Percentiles rank a stretch among this genome's conserved stretches.
Evolutionary conservation across 306 rosid species (phyloP).

Genomic region (Cajanus cajan): DNA sequence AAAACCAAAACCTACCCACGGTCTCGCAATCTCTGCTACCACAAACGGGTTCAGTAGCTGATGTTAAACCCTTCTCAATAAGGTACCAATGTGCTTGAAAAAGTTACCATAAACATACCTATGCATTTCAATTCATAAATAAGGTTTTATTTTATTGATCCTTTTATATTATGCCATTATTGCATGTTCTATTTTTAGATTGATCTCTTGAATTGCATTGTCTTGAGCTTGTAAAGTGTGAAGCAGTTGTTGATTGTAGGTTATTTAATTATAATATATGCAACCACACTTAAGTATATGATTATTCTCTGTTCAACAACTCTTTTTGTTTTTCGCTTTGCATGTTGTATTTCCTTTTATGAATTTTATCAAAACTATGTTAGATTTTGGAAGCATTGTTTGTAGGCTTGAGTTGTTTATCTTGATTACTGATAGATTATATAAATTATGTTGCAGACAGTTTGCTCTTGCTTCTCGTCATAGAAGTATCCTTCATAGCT

Average conservation of each 20-base stretch:
- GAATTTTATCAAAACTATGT: neutral
- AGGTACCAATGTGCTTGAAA: slow-evolving; percentile 37
- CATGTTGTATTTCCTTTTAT: neutral
- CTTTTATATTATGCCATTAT: slow-evolving; percentile 19
- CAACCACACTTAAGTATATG: neutral
- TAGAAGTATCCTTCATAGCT: slow-evolving; percentile 32
- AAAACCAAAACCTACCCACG: slow-evolving; percentile 44
- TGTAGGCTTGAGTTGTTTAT: neutral
- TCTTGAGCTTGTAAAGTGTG: neutral
- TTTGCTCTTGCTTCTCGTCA: slow-evolving; percentile 54
- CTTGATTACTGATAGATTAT: neutral
- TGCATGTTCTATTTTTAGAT: slow-evolving; percentile 36
- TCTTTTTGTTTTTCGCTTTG: neutral
- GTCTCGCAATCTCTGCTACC: slow-evolving; percentile 39
- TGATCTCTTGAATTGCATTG: slow-evolving; percentile 1
- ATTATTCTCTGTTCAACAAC: slow-evolving; percentile 20
- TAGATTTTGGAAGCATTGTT: neutral
- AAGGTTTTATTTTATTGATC: neutral
- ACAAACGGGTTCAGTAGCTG: slow-evolving; percentile 30
- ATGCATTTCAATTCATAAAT: neutral
- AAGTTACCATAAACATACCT: neutral
- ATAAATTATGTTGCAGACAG: slow-evolving; percentile 41
- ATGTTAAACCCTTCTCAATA: slow-evolving; percentile 47
- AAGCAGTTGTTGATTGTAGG: neutral
- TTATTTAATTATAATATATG: neutral